Percentiles rank a stretch among this genome's conserved stretches.
phyloP scores from a whole-genome alignment of 1,284 basidiomycete genomes.

The Golubevia pallescens region DNA sequence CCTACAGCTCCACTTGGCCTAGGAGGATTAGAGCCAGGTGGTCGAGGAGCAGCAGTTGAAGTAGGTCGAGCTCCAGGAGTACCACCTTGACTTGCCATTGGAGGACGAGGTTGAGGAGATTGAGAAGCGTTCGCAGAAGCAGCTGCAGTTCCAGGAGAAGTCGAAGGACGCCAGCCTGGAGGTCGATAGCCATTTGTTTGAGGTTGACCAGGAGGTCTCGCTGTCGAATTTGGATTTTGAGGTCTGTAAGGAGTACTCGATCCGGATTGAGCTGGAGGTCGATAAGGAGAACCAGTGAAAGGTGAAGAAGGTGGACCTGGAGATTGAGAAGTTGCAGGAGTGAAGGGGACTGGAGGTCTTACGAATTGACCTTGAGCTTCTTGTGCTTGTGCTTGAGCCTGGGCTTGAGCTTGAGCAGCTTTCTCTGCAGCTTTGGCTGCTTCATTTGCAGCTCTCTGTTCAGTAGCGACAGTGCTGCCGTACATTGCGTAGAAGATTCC shows the following conservation, averaged over 20 bases:
- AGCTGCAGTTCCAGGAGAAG: neutral
- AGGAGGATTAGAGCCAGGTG: neutral
- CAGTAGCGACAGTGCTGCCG: conserved; percentile 34
- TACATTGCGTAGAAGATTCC: conserved; percentile 58
- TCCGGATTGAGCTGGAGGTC: neutral
- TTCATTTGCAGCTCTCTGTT: conserved; percentile 28
- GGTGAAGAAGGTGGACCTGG: conserved; percentile 8
- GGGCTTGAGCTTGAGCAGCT: conserved; percentile 15
- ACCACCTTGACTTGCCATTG: neutral
- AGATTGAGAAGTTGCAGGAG: conserved; percentile 8
- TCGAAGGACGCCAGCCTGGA: neutral
- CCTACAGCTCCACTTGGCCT: neutral
- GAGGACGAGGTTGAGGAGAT: too few relatives aligned
- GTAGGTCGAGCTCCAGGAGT: neutral
- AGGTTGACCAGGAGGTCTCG: too few relatives aligned
- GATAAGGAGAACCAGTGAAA: neutral
- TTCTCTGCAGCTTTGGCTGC: conserved; percentile 32
- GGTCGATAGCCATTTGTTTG: neutral
- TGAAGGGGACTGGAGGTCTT: conserved; percentile 5
- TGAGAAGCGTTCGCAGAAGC: neutral
- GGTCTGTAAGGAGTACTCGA: neutral
- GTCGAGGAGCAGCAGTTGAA: neutral
- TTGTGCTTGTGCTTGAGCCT: conserved; percentile 1
- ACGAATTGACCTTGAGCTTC: conserved; percentile 3
- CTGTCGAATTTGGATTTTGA: neutral